phyloP scores from a whole-genome alignment of 192 early-diverging fungal species.

The Gonapodya prolifera region DNA sequence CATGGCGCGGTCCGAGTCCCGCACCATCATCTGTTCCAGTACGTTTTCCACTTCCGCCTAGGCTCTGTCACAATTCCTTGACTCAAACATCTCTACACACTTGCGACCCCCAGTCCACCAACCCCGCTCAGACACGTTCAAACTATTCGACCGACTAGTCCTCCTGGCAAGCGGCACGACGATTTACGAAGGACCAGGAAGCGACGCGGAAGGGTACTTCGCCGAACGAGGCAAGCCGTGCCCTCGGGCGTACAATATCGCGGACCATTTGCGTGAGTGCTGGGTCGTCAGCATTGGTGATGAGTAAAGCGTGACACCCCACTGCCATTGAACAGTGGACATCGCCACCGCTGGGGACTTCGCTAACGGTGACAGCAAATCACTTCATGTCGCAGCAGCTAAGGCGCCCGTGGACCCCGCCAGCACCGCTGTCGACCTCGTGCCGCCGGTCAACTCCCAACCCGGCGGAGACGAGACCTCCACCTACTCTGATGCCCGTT shows the following conservation, averaged over 20 bases:
- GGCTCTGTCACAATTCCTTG: not conserved
- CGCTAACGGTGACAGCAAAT: not conserved
- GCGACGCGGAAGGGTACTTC: slow-evolving; percentile 22
- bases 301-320: not conserved
- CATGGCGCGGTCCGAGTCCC: slow-evolving; percentile 16
- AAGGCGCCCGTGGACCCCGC: not conserved
- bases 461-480: slow-evolving; percentile 7
- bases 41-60: slow-evolving; percentile 1
- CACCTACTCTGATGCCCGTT: no score
- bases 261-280: slow-evolving; percentile 12
- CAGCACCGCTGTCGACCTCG: not conserved
- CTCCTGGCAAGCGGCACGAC: slow-evolving; percentile 22
- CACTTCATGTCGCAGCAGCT: not conserved
- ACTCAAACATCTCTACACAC: slow-evolving; percentile 11
- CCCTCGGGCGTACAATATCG: slow-evolving; percentile 23
- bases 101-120: slow-evolving; percentile 26
- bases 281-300: not conserved
- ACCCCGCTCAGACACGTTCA: slow-evolving; percentile 34
- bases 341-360: slow-evolving; percentile 10
- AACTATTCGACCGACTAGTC: slow-evolving; percentile 44
- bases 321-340: slow-evolving; percentile 16
- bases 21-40: slow-evolving; percentile 14
- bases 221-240: slow-evolving; percentile 16
- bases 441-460: slow-evolving; percentile 11
- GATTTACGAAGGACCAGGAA: slow-evolving; percentile 22